phyloP scores from a whole-genome alignment of 202 grass and related monocot species.

The Carex sylvatica region DNA sequence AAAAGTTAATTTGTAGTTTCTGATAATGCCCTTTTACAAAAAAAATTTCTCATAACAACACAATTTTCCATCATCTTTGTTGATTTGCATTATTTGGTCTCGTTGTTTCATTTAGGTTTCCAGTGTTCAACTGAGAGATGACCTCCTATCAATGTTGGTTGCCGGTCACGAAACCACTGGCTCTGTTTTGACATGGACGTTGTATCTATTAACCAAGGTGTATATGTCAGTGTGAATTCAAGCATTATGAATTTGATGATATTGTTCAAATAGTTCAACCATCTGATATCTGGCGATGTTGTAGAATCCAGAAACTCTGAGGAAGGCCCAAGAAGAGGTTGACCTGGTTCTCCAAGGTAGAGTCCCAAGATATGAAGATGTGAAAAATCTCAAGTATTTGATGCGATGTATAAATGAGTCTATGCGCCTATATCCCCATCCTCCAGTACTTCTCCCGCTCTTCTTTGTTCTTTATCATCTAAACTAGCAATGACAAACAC shows the following conservation, averaged over 20 bases:
- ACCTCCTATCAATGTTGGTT: constrained; percentile 96
- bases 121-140: constrained; percentile 85
- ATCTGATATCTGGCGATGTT: constrained; percentile 64
- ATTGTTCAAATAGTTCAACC: constrained; percentile 28
- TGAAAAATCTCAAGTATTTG: constrained; percentile 97
- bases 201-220: constrained; percentile 99
- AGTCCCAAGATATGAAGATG: constrained; percentile 94
- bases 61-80: neutral
- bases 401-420: constrained; percentile 98
- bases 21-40: neutral
- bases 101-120: constrained; percentile 50
- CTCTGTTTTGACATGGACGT: constrained; percentile 93
- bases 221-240: neutral
- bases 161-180: constrained; percentile 99
- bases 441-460: constrained; percentile 60
- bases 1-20: neutral
- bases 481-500: neutral
- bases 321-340: constrained; percentile 79
- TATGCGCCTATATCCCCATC: constrained; percentile 96
- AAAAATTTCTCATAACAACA: neutral
- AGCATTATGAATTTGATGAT: constrained; percentile 27
- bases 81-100: constrained; percentile 9
- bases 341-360: constrained; percentile 86
- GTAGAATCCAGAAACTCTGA: constrained; percentile 72
- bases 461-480: neutral